Base-by-base conservation (phyloP, 1,284 basidiomycete genomes). In the Xerocomus amazonicus region DNA sequence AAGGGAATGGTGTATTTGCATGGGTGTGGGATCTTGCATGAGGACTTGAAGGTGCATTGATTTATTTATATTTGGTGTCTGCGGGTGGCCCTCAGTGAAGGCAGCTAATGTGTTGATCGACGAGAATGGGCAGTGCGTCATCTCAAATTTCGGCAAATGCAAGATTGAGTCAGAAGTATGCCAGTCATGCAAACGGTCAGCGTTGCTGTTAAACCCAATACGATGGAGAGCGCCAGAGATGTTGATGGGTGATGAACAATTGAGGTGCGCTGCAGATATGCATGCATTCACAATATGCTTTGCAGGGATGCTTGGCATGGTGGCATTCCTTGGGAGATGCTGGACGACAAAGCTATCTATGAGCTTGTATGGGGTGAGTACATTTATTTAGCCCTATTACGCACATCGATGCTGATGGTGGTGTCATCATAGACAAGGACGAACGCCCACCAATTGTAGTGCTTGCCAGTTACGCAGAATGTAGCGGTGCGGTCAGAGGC, bases 1-100 rank as follows among this genome's bases (percentile, higher is more conserved):
- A 77, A 78, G 59, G 88, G 89, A 13, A 88, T 90, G 86, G 75
- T 79, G 49, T 89, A 90, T 59, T 62, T 91, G 48, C 87, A 90
- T 61, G 65, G 62, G 4, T 67, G 77, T 50, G 81, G 77, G 0
- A 77, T 90, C 6, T 60, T 87, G 51, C 88, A 90, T 61, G 87
- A 85, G 1, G 84, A 90, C 67, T 70, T 89, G 49, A 89, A 87
- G 74, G 84, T 55, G 26, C 34, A 4, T 23, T 23, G 19, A 2
- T 23, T 23, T 23, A 23, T 23, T 23, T 23, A 23, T 23, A 23
- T 23, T 23, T 2, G 0, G 74, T 78, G 54, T 74, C 2, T 3
- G 37, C 9, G 12, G 31, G 35, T 50, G 35, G 58, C 36, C 4
- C 19, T 23, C 12, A 31, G 29, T 31, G 29, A 31, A 90, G 83